Conservation (phyloP, 495 filamentous ascomycete genomes). For the Peziza echinospora region DNA sequence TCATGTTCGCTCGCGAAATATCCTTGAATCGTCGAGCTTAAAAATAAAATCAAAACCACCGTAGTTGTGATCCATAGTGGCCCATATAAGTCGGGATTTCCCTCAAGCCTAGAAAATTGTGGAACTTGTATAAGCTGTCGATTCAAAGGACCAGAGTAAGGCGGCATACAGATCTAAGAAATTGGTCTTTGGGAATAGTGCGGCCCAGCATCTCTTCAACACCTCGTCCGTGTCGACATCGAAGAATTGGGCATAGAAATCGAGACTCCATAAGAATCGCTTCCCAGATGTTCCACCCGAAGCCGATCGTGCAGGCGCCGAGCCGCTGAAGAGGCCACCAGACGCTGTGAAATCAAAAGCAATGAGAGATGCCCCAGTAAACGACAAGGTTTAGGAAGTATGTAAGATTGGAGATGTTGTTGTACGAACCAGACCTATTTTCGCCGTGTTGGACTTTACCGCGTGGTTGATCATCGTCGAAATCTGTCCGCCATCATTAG, state of each 20-base stretch:
- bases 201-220: conserved; percentile 55
- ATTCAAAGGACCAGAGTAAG: neutral
- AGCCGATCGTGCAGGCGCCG: conserved; percentile 8
- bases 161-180: conserved; percentile 80
- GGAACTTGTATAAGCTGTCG: neutral
- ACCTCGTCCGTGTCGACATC: conserved; percentile 88
- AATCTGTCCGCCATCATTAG: conserved; percentile 16
- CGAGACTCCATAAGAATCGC: conserved; percentile 73
- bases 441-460: conserved; percentile 18
- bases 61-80: conserved; percentile 98
- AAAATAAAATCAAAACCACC: conserved; percentile 82
- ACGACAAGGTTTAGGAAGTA: conserved; percentile 35
- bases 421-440: conserved; percentile 1
- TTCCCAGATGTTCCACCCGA: conserved; percentile 34
- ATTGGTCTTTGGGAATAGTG: conserved; percentile 71
- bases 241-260: conserved; percentile 94
- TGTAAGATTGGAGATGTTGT: neutral
- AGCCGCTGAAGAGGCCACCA: conserved; percentile 27
- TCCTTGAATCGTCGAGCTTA: conserved; percentile 83
- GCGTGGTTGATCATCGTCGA: conserved; percentile 18
- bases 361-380: conserved; percentile 32
- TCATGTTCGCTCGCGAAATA: conserved; percentile 46
- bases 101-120: neutral
- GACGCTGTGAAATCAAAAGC: conserved; percentile 41
- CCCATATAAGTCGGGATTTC: conserved; percentile 19